phyloP scores from a whole-genome alignment of 2,329 filamentous ascomycete species.

The Dactylellina parvicollis region DNA sequence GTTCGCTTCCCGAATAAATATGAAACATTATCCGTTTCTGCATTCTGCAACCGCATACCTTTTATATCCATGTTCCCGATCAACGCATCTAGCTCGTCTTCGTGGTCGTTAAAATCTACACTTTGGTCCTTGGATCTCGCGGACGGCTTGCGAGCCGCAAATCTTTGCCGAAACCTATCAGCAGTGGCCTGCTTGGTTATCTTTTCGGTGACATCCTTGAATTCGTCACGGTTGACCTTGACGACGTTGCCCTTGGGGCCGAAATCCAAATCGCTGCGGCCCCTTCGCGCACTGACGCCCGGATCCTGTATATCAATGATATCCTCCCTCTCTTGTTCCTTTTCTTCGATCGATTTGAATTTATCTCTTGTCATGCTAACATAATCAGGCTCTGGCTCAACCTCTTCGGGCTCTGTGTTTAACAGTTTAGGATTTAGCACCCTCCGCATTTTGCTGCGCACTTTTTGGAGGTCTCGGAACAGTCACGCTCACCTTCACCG shows the following conservation, averaged over 20 bases:
- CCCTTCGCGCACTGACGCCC: constrained; percentile 42
- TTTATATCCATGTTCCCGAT: constrained; percentile 56
- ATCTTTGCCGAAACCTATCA: constrained; percentile 58
- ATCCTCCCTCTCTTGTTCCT: constrained; percentile 48
- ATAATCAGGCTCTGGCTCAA: constrained; percentile 57
- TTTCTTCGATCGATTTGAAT: constrained; percentile 49
- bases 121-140: constrained; percentile 39
- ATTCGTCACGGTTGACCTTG: constrained; percentile 56
- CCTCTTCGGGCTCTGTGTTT: constrained; percentile 52
- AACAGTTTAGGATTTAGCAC: constrained; percentile 35
- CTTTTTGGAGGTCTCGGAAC: constrained; percentile 40
- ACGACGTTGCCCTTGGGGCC: constrained; percentile 55
- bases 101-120: constrained; percentile 44
- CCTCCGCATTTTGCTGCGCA: too few relatives aligned
- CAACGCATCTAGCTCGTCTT: constrained; percentile 57
- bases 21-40: constrained; percentile 53
- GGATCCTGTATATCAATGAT: constrained; percentile 44
- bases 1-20: constrained; percentile 51
- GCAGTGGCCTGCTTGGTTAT: constrained; percentile 58
- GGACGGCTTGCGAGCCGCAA: constrained; percentile 54
- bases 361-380: constrained; percentile 56
- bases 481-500: constrained; percentile 65
- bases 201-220: constrained; percentile 58
- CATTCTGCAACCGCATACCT: constrained; percentile 54
- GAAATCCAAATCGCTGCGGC: constrained; percentile 41